Base-by-base conservation (phyloP, 2,329 filamentous ascomycete species). In the Graphiopsis chlorocephala region DNA sequence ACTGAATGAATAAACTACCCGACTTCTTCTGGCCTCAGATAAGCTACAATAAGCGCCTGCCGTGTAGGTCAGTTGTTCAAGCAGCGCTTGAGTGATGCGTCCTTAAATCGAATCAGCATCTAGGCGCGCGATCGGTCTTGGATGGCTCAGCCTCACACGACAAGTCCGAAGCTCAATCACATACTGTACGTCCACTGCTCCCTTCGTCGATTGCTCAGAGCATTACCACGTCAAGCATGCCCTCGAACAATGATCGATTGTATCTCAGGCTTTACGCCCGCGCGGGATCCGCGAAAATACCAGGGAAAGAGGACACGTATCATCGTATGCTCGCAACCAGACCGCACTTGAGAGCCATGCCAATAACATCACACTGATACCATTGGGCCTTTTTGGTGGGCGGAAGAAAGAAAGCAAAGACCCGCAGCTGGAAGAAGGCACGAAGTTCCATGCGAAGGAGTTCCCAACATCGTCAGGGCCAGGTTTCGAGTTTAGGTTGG, bases 361-460 rank as follows among this genome's bases (percentile, higher is more conserved):
- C 29, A 2, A 20, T 20, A 6, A 47, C 2, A 3, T 4, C 1
- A 12, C 26, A n/a, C 29, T 35, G 58, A 3, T 61, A 61, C 45
- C 45, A 63, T 20, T 63, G 60, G 60, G 60, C 60, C 11, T 25
- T 63, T 23, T 10, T 63, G 15, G 48, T 63, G 60, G 60, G 8
- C 60, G 48, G 2, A 63, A 56, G 48, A 31, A 29, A 23, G 47
- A 38, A 11, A 42, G 20, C 6, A 28, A 52, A 15, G 6, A 52
- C 14, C 20, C 47, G 8, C 17, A 23, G 4, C 23, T 26, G 1
- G 29, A 23, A 23, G 15, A 52, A 42, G 60, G 60, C 10, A 28
- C 20, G 12, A 33, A 28, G 14, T 56, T 29, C 52, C 60, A 63
- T n/a, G 60, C 47, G 38, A 38, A 50, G 42, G 60, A 48, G 25